These are phyloP conservation scores for Arthrobotrys pseudoclavata DNA, from an alignment of 2,329 filamentous ascomycete species.

Conservation along the genomic window DNA sequence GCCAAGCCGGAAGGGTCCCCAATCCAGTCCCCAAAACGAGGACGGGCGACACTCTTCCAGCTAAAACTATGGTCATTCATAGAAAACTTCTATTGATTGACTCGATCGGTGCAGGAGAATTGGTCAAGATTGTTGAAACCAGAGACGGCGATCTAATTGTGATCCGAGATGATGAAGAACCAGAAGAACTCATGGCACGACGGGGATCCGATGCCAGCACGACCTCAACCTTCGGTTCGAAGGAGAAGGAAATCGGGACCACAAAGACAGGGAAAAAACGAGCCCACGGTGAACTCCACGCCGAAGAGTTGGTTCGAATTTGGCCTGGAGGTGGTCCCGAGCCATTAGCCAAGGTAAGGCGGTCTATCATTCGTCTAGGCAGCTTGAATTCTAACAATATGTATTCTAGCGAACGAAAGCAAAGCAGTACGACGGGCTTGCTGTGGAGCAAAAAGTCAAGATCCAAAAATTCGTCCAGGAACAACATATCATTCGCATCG, in stretches of 20 bases:
- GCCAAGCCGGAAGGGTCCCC: neutral
- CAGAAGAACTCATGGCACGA: slow-evolving; percentile 51
- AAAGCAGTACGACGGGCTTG: slow-evolving; percentile 41
- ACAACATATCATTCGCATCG: slow-evolving; percentile 57
- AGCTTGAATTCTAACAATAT: slow-evolving; percentile 16
- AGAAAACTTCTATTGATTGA: slow-evolving; percentile 36
- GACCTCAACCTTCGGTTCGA: neutral
- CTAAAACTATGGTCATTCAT: slow-evolving; percentile 38
- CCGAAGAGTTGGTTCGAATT: slow-evolving; percentile 48
- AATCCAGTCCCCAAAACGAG: slow-evolving; percentile 2
- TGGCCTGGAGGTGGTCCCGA: slow-evolving; percentile 47
- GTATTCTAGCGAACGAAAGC: slow-evolving; percentile 20
- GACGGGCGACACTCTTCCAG: neutral
- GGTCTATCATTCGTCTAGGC: neutral
- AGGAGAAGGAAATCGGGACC: slow-evolving; percentile 33
- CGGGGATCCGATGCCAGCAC: slow-evolving; percentile 30
- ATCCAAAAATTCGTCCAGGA: slow-evolving; percentile 45
- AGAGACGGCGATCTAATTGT: slow-evolving; percentile 44
- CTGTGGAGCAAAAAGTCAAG: slow-evolving; percentile 35
- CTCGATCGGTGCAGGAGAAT: slow-evolving; percentile 47
- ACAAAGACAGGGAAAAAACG: slow-evolving; percentile 44
- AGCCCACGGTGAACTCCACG: slow-evolving; percentile 24
- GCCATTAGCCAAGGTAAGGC: slow-evolving; percentile 39
- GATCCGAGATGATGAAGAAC: slow-evolving; percentile 49
- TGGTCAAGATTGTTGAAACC: slow-evolving; percentile 42